Percentiles rank a stretch among this genome's conserved stretches.
Evolutionary conservation across 257 asterid genomes (phyloP).

Genomic region (Capsicum pubescens): DNA sequence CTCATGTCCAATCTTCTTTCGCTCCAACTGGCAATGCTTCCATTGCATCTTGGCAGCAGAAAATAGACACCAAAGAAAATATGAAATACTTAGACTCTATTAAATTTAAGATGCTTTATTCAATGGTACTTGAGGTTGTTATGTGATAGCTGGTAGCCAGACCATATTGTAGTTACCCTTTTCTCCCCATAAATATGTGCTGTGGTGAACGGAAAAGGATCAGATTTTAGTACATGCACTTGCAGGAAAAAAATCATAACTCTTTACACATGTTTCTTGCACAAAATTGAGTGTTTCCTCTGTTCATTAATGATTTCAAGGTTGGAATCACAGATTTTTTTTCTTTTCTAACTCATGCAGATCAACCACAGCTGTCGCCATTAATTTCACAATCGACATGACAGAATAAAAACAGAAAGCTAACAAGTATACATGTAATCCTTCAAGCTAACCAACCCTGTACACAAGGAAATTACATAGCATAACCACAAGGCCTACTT

Average conservation of each 20-base stretch:
- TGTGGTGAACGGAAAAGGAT: slow-evolving; percentile 5
- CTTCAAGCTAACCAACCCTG: background rate
- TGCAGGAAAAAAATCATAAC: background rate
- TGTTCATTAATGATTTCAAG: background rate
- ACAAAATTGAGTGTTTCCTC: slow-evolving; percentile 3
- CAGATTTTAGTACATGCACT: background rate
- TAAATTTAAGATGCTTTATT: background rate
- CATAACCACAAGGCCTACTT: background rate
- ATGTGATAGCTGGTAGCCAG: background rate
- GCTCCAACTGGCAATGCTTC: slow-evolving; percentile 7
- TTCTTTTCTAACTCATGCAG: background rate
- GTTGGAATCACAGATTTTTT: background rate
- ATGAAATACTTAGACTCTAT: background rate
- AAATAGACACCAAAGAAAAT: background rate
- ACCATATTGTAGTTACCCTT: background rate
- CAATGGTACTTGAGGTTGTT: background rate
- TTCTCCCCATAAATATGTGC: background rate
- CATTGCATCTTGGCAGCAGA: background rate
- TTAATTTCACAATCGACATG: background rate
- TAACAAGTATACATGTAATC: background rate
- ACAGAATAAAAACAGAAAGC: slow-evolving; percentile 8
- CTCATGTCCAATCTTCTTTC: background rate
- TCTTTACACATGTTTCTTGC: background rate
- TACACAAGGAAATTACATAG: slow-evolving; percentile 18
- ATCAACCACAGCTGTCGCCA: background rate